phyloP scores from a whole-genome alignment of 768 basidiomycete genomes.

The Phaeotremella fagi region DNA sequence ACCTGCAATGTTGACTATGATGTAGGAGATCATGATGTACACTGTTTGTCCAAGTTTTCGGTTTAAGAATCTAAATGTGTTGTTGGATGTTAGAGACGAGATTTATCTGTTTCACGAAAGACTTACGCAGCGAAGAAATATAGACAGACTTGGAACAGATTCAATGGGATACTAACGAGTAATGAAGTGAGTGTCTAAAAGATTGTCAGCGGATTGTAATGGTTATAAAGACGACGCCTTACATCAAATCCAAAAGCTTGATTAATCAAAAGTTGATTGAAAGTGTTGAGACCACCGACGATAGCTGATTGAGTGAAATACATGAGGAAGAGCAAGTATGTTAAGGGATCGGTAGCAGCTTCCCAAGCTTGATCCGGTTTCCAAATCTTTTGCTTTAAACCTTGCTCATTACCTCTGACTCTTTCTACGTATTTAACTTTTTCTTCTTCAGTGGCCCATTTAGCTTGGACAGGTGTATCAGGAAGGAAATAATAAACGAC shows the following conservation, averaged over 20 bases:
- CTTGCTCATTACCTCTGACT: slow-evolving; percentile 56
- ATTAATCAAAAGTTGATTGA: slow-evolving; percentile 54
- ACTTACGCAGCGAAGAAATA: slow-evolving; percentile 14
- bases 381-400: slow-evolving; percentile 55
- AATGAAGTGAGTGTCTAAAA: slow-evolving; percentile 39
- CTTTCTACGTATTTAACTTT: slow-evolving; percentile 54
- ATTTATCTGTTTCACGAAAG: background rate
- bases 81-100: background rate
- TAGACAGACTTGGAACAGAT: slow-evolving; percentile 44
- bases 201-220: slow-evolving; percentile 12
- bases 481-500: slow-evolving; percentile 11
- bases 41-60: slow-evolving; percentile 50
- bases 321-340: slow-evolving; percentile 53
- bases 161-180: slow-evolving; percentile 48
- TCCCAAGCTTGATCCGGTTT: slow-evolving; percentile 50
- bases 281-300: slow-evolving; percentile 55
- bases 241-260: slow-evolving; percentile 52
- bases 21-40: slow-evolving; percentile 54
- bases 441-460: slow-evolving; percentile 45
- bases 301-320: slow-evolving; percentile 54
- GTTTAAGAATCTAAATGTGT: background rate
- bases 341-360: slow-evolving; percentile 52
- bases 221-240: slow-evolving; percentile 26
- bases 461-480: slow-evolving; percentile 10
- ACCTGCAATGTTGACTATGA: slow-evolving; percentile 54